Base-by-base conservation (phyloP, 257 asterid genomes). In the Linaria vulgaris region DNA sequence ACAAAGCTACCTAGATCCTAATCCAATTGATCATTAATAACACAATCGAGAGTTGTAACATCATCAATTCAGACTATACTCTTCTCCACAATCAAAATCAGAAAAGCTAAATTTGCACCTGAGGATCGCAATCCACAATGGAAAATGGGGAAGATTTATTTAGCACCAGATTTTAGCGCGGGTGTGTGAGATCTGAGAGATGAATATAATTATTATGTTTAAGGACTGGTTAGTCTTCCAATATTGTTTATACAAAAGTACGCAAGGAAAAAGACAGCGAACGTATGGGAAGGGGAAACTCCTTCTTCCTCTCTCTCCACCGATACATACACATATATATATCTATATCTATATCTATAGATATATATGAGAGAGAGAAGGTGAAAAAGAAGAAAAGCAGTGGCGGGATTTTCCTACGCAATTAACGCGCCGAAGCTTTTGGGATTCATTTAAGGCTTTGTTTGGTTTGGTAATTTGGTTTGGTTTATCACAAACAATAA, bases 361-460 rank as follows among this genome's bases (percentile, higher is more conserved):
- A 6, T 27, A 27, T 27, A 6, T 27, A 27, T 27, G 19, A 3
- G 22, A 14, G n/a, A 12, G n/a, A 49, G 46, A n/a, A 30, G 23
- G 17, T 1, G 39, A 24, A 13, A 11, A 23, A 51, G 19, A 44
- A 44, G 54, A 38, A 59, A 44, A 20, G 51, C 22, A 6, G 72
- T 58, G 78, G 75, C 70, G 70, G 77, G 81, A 72, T 68, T 75
- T 72, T 66, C 72, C 80, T 47, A 76, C 74, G 82, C 78, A 34
- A 48, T 56, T 71, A 67, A 74, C 74, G 48, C 85, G 82, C 72
- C 72, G 69, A 58, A 44, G 48, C 68, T 61, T 54, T 45, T 24
- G 76, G 71, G 23, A 63, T 72, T 39, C 51, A 67, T 65, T 72
- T n/a, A 15, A 47, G 23, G 21, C 3, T 1, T 11, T 13, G 51